Evolutionary conservation across 106 monocot genomes (phyloP), one percentile per base, ranked within the genome.

Genomic region (Apostasia shenzhenica): DNA sequence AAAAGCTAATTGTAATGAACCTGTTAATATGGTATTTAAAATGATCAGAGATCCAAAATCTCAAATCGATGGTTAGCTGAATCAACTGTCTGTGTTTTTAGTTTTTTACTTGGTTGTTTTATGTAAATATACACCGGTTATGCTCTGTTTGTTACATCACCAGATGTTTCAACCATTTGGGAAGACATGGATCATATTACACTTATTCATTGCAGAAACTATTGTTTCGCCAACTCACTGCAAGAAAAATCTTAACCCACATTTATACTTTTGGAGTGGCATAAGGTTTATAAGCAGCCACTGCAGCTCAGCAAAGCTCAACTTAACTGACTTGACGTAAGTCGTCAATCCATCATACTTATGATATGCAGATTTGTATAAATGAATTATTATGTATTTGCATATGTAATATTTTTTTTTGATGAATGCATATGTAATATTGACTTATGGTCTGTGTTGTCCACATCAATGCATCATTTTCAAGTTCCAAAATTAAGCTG

Each of bases 251-350:
- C 37, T 54, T 47, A 41, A 67, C 46, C 44, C 41, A 3, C 46
- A 26, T 58, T 49, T 75, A 72, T 41, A 67, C 54, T 39, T 67
- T 57, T 70, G 77, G 70, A 59, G 47, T 60, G 57, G 67, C 57
- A 78, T 73, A 62, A 77, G 75, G 63, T 75, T 40, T 55, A 53
- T 78, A 50, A 81, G 68, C 71, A 75, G 74, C 71, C 71, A 63
- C 68, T 69, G 70, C 58, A 69, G 60, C 67, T 57, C 73, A 46
- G 57, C 40, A 12, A 81, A 78, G 73, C 68, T 89, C 60, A 81
- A 89, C 61, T 84, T 93, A 71, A 93, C 93, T 60, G 93, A 93
- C 68, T 74, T 93, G 65, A 93, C 93, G 93, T 93, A 86, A 93
- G 93, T 72, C 66, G 43, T 68, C 41, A 13, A 42, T 54, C 43